Evolutionary conservation across 768 basidiomycete genomes (phyloP), one percentile per base, ranked within the genome.

Genomic region (Lentinula sp.): DNA sequence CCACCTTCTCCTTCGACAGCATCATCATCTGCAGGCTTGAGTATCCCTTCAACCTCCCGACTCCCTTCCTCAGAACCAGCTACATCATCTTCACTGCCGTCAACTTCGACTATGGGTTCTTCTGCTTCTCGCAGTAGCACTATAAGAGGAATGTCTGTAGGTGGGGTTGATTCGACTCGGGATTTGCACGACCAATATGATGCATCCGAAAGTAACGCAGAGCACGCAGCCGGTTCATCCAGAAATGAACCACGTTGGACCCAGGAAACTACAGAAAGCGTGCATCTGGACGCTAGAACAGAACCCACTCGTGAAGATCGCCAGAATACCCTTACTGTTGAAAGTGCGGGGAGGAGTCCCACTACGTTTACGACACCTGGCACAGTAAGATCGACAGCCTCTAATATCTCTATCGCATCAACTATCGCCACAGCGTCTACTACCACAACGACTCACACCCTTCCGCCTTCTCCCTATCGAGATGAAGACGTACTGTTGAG

Each of bases 401-500:
- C 57, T 6, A 46, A 46, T 28, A 59, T 59, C 23, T 59, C 57
- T 9, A 46, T 59, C 15, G 57, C 57, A 23, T 59, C 59, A 43
- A 60, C 50, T 39, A n/a, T 49, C 46, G 49, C 39, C 40, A 61
- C 34, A 45, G 61, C 57, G 15, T 63, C 58, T 48, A 62, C 63
- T 2, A 63, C 60, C 23, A 61, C 65, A 28, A 65, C 65, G 9
- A 62, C 70, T 57, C 65, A 74, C 62, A 70, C 73, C 56, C 71
- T 78, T 62, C 68, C 74, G 45, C 68, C 67, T 50, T 65, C 67
- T 0, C 91, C 89, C 0, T 97, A 95, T 73, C 84, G 93, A 31
- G 95, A 98, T 70, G 96, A 99, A 67, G 95, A 97, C 64, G 93
- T 98, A 0, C 77, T 98, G 1, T 83, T 95, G 8, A 85, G 89